Conservation (phyloP, 352 stramenopile species). For the Phytophthora citricola region DNA sequence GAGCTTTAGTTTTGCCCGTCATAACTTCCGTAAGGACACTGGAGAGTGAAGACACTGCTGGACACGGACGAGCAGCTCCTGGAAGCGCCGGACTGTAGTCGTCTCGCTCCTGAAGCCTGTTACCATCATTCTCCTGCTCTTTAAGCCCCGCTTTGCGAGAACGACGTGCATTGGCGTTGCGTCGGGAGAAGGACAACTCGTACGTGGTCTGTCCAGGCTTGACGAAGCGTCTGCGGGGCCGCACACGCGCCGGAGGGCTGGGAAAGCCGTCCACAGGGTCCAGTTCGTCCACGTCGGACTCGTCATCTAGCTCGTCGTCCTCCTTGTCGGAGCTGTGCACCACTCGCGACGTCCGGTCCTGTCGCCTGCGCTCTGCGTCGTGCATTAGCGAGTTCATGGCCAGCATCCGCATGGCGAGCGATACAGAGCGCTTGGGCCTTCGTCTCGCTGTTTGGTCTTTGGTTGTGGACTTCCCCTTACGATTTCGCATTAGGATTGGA, state of each 20-base stretch:
- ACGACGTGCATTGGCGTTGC: slow-evolving; percentile 11
- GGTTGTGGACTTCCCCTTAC: slow-evolving; percentile 5
- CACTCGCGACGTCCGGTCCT: slow-evolving; percentile 7
- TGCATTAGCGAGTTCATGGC: slow-evolving; percentile 36
- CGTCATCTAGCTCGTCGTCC: slow-evolving; percentile 16
- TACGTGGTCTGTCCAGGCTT: slow-evolving; percentile 55
- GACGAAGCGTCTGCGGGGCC: slow-evolving; percentile 53
- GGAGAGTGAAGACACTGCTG: slow-evolving; percentile 57
- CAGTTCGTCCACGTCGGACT: slow-evolving; percentile 25
- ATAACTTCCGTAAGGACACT: slow-evolving; percentile 60
- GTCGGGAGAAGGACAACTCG: slow-evolving; percentile 54
- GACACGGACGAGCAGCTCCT: slow-evolving; percentile 1
- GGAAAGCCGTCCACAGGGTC: slow-evolving; percentile 37
- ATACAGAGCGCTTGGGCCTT: not conserved
- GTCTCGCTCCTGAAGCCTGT: slow-evolving; percentile 9
- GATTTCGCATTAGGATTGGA: slow-evolving; percentile 15
- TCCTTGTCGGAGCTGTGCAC: slow-evolving; percentile 7
- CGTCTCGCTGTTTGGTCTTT: slow-evolving; percentile 29
- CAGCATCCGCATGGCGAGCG: slow-evolving; percentile 36
- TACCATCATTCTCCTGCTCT: not conserved
- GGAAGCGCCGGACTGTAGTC: slow-evolving; percentile 11
- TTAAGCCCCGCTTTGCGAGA: slow-evolving; percentile 1
- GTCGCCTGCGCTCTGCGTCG: slow-evolving; percentile 24
- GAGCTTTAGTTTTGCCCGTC: slow-evolving; percentile 41
- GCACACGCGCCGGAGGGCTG: slow-evolving; percentile 24